A percentile compares a stretch with the other conserved stretches of the same genome.
Evolutionary conservation across 2,329 filamentous ascomycete species (phyloP).

Genomic region (Cephalotrichum gorgonifer): DNA sequence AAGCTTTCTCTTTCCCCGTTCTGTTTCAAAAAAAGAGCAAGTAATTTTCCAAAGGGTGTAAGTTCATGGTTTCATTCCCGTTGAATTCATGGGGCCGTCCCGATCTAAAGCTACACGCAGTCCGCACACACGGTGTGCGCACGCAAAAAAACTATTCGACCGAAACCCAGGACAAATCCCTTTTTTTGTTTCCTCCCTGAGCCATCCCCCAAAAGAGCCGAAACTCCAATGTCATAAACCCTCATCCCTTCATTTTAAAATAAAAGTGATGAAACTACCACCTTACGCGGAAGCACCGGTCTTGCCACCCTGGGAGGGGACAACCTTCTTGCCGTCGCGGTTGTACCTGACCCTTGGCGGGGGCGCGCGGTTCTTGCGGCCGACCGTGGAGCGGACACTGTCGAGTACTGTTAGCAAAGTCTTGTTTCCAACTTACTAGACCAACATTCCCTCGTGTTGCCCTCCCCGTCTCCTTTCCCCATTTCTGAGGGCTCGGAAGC

Average conservation of each 20-base stretch:
- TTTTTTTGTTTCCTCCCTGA: too few relatives aligned
- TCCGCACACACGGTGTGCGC: too few relatives aligned
- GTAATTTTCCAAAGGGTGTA: too few relatives aligned
- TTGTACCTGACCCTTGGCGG: slow-evolving; percentile 98
- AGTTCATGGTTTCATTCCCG: too few relatives aligned
- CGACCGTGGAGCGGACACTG: slow-evolving; percentile 93
- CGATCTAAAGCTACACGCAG: too few relatives aligned
- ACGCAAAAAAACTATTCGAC: too few relatives aligned
- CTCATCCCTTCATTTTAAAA: slow-evolving; percentile 1
- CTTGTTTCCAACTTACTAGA: neutral
- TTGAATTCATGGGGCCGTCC: too few relatives aligned
- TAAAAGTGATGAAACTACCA: neutral
- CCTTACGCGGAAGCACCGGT: neutral
- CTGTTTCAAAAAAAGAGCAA: too few relatives aligned
- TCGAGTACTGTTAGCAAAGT: slow-evolving; percentile 29
- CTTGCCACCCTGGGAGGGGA: slow-evolving; percentile 71
- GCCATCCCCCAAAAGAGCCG: neutral
- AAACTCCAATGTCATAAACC: neutral
- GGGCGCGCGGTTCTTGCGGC: slow-evolving; percentile 97
- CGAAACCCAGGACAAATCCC: neutral
- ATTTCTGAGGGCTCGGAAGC: too few relatives aligned
- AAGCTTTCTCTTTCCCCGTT: too few relatives aligned
- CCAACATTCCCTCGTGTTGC: too few relatives aligned
- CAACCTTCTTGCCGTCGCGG: slow-evolving; percentile 99
- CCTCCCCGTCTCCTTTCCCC: too few relatives aligned